phyloP scores from a whole-genome alignment of 1,284 basidiomycete species.

The Phaffia rhodozyma region DNA sequence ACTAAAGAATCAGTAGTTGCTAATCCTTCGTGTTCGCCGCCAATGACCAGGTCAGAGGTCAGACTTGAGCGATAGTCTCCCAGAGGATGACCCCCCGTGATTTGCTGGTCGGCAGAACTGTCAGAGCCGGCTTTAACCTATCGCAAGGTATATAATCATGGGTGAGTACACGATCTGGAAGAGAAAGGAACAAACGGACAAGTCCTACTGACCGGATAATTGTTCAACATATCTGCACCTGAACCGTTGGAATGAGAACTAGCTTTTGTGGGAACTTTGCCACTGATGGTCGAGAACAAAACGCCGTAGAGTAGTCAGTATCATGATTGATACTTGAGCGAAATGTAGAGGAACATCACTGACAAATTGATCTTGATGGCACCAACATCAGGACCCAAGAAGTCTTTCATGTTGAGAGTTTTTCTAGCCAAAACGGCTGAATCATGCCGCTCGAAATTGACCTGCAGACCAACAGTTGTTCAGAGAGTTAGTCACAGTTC shows the following conservation, averaged over 20 bases:
- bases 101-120: conserved; percentile 79
- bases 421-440: conserved; percentile 91
- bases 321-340: neutral
- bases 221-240: no score
- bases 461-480: conserved; percentile 25
- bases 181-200: no score
- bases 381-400: conserved; percentile 82
- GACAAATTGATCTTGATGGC: conserved; percentile 39
- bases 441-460: conserved; percentile 95
- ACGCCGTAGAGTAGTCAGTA: neutral
- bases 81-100: conserved; percentile 63
- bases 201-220: no score
- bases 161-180: no score
- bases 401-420: conserved; percentile 85
- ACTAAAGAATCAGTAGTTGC: conserved; percentile 2
- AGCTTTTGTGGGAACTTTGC: conserved; percentile 2
- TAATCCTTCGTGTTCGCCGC: conserved; percentile 50
- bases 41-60: conserved; percentile 74
- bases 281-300: neutral
- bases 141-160: conserved; percentile 47
- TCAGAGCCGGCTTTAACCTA: conserved; percentile 74
- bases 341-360: neutral
- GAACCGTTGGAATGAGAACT: neutral
- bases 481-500: conserved; percentile 8
- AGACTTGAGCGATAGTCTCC: conserved; percentile 91